Evolutionary conservation across 2,329 filamentous ascomycete species (phyloP).

Genomic region (Fusarium sp.): DNA sequence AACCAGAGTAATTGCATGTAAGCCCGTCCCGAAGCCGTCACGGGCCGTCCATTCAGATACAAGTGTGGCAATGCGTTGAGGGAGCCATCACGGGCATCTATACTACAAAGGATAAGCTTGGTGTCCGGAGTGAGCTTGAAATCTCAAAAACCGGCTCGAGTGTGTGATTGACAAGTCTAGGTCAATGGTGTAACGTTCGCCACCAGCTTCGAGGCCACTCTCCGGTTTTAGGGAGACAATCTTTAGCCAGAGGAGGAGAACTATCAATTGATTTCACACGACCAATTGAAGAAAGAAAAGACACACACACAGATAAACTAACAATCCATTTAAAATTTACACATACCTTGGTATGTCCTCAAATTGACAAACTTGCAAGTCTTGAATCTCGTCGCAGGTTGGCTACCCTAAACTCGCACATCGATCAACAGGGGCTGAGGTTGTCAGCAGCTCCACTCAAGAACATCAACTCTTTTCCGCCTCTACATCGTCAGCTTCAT

Average conservation of each 20-base stretch:
- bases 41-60: too few relatives aligned
- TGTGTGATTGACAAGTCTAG: too few relatives aligned
- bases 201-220: not conserved
- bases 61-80: not conserved
- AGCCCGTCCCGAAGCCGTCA: not conserved
- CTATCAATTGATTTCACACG: too few relatives aligned
- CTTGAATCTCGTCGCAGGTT: not conserved
- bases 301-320: too few relatives aligned
- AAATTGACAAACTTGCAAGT: not conserved
- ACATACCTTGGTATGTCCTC: too few relatives aligned
- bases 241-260: too few relatives aligned
- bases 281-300: too few relatives aligned
- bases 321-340: too few relatives aligned
- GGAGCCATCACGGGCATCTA: not conserved
- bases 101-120: not conserved
- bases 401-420: slow-evolving; percentile 22
- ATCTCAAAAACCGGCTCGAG: not conserved
- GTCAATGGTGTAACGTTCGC: accelerated
- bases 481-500: not conserved
- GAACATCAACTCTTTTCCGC: slow-evolving; percentile 2
- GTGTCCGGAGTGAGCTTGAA: not conserved
- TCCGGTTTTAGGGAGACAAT: not conserved
- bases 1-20: not conserved
- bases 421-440: not conserved
- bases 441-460: slow-evolving; percentile 31